Base-by-base conservation (phyloP, 108 stramenopile genomes). In the Nitzschia palea region DNA sequence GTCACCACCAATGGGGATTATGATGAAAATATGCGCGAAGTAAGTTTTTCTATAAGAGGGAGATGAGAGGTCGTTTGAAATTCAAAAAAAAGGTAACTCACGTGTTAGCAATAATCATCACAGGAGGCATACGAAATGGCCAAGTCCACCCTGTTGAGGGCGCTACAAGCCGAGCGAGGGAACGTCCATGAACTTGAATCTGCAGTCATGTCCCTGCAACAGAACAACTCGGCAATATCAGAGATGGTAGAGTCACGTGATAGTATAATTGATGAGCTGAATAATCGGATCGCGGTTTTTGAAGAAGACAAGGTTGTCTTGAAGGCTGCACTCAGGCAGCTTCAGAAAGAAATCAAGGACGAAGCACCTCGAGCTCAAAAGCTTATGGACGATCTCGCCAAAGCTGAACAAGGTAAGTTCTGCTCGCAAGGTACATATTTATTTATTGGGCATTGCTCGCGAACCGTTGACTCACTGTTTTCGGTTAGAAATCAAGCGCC, bases 221-320 rank as follows among this genome's bases (percentile, higher is more conserved):
- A 85, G 42, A 90, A 93, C 71, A 90, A 90, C 48, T 81, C 91
- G 8, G 86, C 86, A 4, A 88, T 90, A 56, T 80, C 89, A 30
- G 88, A 90, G 56, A 86, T 88, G 70, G 86, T 93, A 0, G 65
- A 76, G 33, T 90, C 91, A 2, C 51, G 89, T 14, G 85, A 90
- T 56, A 71, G 62, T 3, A 62, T 90, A 17, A 90, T 93, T 56
- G 76, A 85, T 54, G 88, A 93, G 48, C 62, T 93, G 65, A 93
- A 93, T 70, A 85, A 86, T 59, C 79, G 91, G 14, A 85, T 93
- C 9, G 82, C 87, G 4, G 86, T 88, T 1, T 93, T 93, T 71
- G 91, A 93, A 69, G 91, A 93, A 53, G 91, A 93, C 60, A 93
- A 88, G 59, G 73, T 93, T 47, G 89, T 93, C 0, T 57, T 93